A percentile compares a stretch with the other conserved stretches of the same genome.
These are phyloP conservation scores for Salix udensis DNA, from an alignment of 345 rosid genomes.

Conservation along the genomic window DNA sequence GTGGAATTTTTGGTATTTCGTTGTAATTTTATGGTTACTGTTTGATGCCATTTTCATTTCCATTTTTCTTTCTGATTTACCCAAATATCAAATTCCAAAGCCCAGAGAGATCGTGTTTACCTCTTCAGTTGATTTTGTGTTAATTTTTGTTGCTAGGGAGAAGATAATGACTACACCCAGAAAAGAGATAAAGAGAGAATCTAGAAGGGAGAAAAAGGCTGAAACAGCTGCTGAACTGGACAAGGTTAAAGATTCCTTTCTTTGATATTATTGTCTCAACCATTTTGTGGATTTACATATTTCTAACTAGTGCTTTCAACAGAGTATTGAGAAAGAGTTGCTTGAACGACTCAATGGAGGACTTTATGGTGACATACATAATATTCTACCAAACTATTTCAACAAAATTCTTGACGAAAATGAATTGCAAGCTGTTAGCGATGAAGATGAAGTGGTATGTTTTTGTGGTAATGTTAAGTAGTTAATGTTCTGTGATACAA, in stretches of 20 bases:
- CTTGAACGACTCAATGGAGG: slow-evolving; percentile 69
- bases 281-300: not conserved
- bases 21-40: not conserved
- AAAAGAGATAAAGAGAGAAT: slow-evolving; percentile 59
- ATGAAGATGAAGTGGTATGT: slow-evolving; percentile 50
- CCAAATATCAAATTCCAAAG: not conserved
- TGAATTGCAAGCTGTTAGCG: slow-evolving; percentile 24
- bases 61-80: not conserved
- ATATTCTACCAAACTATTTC: slow-evolving; percentile 45
- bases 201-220: slow-evolving; percentile 85
- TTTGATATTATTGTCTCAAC: not conserved
- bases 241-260: slow-evolving; percentile 43
- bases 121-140: not conserved
- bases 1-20: not conserved
- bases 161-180: slow-evolving; percentile 64
- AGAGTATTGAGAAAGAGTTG: slow-evolving; percentile 86
- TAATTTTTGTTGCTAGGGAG: slow-evolving; percentile 42
- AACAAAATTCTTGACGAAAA: slow-evolving; percentile 51
- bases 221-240: slow-evolving; percentile 75
- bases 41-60: not conserved
- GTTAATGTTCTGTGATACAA: not conserved
- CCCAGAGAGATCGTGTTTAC: not conserved
- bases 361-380: slow-evolving; percentile 65
- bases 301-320: slow-evolving; percentile 24
- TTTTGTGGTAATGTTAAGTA: not conserved